phyloP scores from a whole-genome alignment of 208 protist species.

The Phytomonas sp. region DNA sequence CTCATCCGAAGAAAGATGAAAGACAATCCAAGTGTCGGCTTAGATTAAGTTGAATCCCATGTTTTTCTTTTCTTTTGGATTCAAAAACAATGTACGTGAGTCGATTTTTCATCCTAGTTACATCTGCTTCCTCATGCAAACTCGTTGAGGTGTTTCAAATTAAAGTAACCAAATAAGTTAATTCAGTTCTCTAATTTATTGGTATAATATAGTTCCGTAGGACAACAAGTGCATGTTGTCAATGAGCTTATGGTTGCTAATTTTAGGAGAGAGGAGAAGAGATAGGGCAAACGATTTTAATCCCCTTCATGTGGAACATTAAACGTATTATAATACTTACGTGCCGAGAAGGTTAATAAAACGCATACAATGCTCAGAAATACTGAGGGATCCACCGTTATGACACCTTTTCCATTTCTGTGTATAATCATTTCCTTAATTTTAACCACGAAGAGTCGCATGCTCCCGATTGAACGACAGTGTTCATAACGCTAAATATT shows the following conservation, averaged over 20 bases:
- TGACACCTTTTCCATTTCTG: neutral
- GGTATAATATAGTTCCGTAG: neutral
- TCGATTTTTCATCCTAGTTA: neutral
- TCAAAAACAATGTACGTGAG: neutral
- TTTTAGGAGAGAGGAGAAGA: neutral
- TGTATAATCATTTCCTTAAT: neutral
- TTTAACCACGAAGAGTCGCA: neutral
- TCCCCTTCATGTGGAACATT: neutral
- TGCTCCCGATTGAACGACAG: neutral
- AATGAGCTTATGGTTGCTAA: neutral
- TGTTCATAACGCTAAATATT: neutral
- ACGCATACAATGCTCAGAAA: neutral
- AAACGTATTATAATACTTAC: neutral
- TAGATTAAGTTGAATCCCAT: neutral
- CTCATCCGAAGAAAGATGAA: neutral
- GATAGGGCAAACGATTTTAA: neutral
- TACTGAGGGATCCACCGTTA: neutral
- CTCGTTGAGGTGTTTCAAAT: neutral
- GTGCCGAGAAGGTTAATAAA: neutral
- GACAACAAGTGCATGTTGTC: neutral
- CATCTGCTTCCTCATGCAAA: neutral
- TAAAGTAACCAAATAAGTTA: neutral
- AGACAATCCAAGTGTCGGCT: neutral
- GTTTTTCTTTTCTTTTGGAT: neutral
- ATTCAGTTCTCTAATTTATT: neutral